Evolutionary conservation across 768 basidiomycete species (phyloP).

Genomic region (Tylopilus vinaceipallidus): DNA sequence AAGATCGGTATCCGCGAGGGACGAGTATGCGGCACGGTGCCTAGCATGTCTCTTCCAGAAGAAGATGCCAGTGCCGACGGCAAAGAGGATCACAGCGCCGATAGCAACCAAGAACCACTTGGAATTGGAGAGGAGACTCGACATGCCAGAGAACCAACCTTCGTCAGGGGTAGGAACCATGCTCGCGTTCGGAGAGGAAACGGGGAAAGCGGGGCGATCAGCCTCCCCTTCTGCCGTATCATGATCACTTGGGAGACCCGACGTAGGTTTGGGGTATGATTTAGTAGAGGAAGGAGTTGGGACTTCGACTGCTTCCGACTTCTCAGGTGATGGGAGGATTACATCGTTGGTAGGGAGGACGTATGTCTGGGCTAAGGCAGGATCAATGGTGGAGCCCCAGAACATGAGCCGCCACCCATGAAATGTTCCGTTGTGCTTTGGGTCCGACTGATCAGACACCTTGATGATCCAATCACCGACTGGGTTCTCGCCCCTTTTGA

Average conservation of each 20-base stretch:
- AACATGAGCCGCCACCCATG: slow-evolving; percentile 90
- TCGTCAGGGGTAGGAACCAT: slow-evolving; percentile 66
- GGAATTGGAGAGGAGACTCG: slow-evolving; percentile 66
- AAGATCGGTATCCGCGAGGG: slow-evolving; percentile 64
- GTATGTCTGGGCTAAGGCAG: slow-evolving; percentile 60
- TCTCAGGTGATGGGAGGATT: slow-evolving; percentile 46
- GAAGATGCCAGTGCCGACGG: slow-evolving; percentile 64
- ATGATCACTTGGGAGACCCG: slow-evolving; percentile 83
- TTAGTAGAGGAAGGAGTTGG: slow-evolving; percentile 50
- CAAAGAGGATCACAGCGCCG: slow-evolving; percentile 77
- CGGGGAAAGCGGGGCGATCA: slow-evolving; percentile 66
- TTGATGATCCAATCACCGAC: slow-evolving; percentile 87
- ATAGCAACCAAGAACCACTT: slow-evolving; percentile 90
- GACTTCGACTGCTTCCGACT: slow-evolving; percentile 38
- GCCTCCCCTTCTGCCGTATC: slow-evolving; percentile 79
- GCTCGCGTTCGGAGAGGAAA: slow-evolving; percentile 35
- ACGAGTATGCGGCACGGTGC: slow-evolving; percentile 50
- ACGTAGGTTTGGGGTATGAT: slow-evolving; percentile 80
- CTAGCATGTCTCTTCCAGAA: slow-evolving; percentile 68
- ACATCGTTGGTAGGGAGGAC: slow-evolving; percentile 54
- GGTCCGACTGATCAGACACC: slow-evolving; percentile 77
- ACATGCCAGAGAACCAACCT: slow-evolving; percentile 83
- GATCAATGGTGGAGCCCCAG: slow-evolving; percentile 86
- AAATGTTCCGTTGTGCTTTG: slow-evolving; percentile 61
- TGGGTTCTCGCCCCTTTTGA: slow-evolving; percentile 84